Evolutionary conservation across 2,329 filamentous ascomycete species (phyloP), one percentile per base, ranked within the genome.

Genomic region (Meredithiella fracta): DNA sequence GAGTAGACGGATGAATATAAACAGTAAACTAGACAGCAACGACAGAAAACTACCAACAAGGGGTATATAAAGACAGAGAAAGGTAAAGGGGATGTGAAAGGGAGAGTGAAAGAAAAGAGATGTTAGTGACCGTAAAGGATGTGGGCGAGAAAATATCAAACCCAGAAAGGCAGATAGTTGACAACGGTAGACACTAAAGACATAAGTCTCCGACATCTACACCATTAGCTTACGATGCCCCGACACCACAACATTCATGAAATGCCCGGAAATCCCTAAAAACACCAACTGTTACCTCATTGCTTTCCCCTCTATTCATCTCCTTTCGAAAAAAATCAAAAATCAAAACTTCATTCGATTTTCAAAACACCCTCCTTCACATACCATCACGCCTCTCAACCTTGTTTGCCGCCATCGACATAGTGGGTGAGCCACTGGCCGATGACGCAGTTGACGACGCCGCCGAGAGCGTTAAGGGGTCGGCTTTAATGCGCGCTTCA

Each of bases 401-500:
- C 25, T 62, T 60, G 37, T 61, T 53, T 37, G 54, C 51, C 11
- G 51, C 47, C 29, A 54, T 51, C 11, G 42, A 54, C 11, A 25
- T 55, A 15, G 42, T 60, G 25, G 57, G 53, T 8, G 51, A 55
- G 9, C 54, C 50, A 29, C 51, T 51, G 38, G 53, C 55, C 17
- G 58, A 56, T 34, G 53, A 54, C 42, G 26, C 50, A 29, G 55
- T 38, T 6, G 55, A 60, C 38, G 40, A 22, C 9, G 15, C 31
- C 22, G 26, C 15, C 9, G 26, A 34, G n/a, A 49, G 26, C 2
- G 54, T 17, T 26, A 38, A 15, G 25, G 49, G 17, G 57, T 59
- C 67, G 59, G 63, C 64, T 62, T 71, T 78, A 54, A 97, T 76
- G 47, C 84, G 83, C 62, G 85, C 77, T 70, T 96, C 90, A 69